Conservation (phyloP, 2,329 filamentous ascomycete genomes). For the Neofusicoccum parvum region DNA sequence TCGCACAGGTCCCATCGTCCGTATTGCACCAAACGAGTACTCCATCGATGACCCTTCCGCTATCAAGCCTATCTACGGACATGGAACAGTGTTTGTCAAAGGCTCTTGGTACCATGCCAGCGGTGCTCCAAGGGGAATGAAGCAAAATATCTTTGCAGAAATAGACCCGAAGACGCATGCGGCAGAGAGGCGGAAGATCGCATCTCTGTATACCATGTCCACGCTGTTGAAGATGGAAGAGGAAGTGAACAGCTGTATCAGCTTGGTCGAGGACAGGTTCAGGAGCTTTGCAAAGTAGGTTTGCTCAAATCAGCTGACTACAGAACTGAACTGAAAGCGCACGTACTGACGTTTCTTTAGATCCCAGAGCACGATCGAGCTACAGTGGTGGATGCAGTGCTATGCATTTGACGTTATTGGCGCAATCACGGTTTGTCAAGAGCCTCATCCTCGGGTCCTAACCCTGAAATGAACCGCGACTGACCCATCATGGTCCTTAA, state of each 20-base stretch:
- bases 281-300: background rate
- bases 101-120: constrained; percentile 52
- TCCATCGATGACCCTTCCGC: constrained; percentile 33
- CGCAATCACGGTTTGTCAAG: constrained; percentile 47
- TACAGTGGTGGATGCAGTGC: constrained; percentile 49
- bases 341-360: background rate
- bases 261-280: background rate
- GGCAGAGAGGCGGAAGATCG: background rate
- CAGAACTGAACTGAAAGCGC: too few species aligned
- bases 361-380: constrained; percentile 36
- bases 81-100: constrained; percentile 55
- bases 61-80: constrained; percentile 35
- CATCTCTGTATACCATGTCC: constrained; percentile 34
- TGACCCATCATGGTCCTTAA: background rate
- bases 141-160: background rate
- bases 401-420: constrained; percentile 58
- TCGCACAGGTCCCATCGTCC: constrained; percentile 31
- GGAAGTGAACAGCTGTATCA: constrained; percentile 29
- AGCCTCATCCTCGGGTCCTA: too few species aligned
- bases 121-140: constrained; percentile 35
- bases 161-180: constrained; percentile 48
- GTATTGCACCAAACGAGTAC: constrained; percentile 35
- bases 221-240: constrained; percentile 43
- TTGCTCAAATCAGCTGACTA: background rate
- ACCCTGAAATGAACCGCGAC: too few species aligned